Percentiles rank a stretch among this genome's conserved stretches.
Evolutionary conservation across 345 rosid species (phyloP).

Genomic region (Gossypium ekmanianum): DNA sequence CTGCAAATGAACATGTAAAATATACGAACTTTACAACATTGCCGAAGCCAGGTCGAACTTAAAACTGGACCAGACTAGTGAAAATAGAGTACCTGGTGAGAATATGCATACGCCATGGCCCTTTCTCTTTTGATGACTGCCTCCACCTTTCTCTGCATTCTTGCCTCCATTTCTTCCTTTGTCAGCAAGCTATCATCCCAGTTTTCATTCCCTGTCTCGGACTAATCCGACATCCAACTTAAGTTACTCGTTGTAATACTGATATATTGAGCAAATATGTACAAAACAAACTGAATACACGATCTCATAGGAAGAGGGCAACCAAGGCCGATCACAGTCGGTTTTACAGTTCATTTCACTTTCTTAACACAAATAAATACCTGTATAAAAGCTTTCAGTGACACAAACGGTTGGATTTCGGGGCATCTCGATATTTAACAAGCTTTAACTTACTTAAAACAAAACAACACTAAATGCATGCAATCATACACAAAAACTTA

Average conservation of each 20-base stretch:
- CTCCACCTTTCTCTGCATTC: slow-evolving; percentile 73
- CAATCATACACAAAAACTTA: slow-evolving; percentile 27
- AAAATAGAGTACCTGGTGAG: slow-evolving; percentile 63
- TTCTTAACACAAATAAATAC: too few relatives aligned
- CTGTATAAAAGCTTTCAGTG: too few relatives aligned
- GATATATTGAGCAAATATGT: not conserved
- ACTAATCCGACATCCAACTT: slow-evolving; percentile 34
- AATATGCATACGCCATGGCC: slow-evolving; percentile 87
- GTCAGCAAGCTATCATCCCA: slow-evolving; percentile 88
- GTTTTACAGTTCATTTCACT: too few relatives aligned
- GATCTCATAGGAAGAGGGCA: not conserved
- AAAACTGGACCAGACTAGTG: not conserved
- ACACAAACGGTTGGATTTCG: too few relatives aligned
- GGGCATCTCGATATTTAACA: not conserved
- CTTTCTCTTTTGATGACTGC: slow-evolving; percentile 86
- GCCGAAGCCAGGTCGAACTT: not conserved
- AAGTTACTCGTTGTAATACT: not conserved
- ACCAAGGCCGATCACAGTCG: too few relatives aligned
- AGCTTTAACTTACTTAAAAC: not conserved
- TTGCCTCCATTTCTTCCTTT: slow-evolving; percentile 67
- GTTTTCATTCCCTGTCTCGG: slow-evolving; percentile 54
- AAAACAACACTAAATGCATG: not conserved
- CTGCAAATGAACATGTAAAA: slow-evolving; percentile 24
- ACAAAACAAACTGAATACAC: not conserved
- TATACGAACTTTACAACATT: not conserved